phyloP scores from a whole-genome alignment of 164 flowering plant genomes.

The Kalanchoe fedtschenkoi region DNA sequence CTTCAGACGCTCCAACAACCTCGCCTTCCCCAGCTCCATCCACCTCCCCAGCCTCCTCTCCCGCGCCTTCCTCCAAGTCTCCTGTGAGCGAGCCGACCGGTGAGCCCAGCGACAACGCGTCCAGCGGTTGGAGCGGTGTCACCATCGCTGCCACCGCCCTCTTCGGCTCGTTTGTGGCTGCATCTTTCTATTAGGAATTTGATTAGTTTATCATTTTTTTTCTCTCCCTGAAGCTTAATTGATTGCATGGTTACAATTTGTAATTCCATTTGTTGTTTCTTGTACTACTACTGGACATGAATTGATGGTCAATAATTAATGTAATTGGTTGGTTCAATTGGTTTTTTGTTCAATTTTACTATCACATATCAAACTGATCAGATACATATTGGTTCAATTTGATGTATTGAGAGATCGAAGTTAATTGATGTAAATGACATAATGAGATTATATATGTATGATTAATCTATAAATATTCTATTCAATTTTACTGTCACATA shows the following conservation, averaged over 20 bases:
- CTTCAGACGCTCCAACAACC: background rate
- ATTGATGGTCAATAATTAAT: background rate
- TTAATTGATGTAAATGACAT: too few species aligned
- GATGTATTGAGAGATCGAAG: too few species aligned
- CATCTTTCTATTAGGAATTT: background rate
- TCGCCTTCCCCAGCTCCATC: conserved; percentile 1
- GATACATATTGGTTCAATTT: too few species aligned
- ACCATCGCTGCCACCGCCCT: background rate
- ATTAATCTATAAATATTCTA: too few species aligned
- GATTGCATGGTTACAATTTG: too few species aligned
- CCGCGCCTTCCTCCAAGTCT: background rate
- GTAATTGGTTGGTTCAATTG: too few species aligned
- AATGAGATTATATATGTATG: too few species aligned
- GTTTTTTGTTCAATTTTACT: too few species aligned
- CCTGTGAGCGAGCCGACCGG: background rate
- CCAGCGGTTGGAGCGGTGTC: background rate
- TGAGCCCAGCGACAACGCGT: background rate
- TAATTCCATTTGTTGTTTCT: background rate
- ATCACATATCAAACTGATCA: too few species aligned
- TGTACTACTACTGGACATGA: background rate
- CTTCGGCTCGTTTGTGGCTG: background rate
- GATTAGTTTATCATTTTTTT: background rate
- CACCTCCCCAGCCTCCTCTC: background rate
- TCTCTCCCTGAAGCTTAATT: background rate
- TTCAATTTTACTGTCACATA: too few species aligned